These are phyloP conservation scores for Syzygium jambos DNA, from an alignment of 345 rosid genomes.

Conservation along the genomic window DNA sequence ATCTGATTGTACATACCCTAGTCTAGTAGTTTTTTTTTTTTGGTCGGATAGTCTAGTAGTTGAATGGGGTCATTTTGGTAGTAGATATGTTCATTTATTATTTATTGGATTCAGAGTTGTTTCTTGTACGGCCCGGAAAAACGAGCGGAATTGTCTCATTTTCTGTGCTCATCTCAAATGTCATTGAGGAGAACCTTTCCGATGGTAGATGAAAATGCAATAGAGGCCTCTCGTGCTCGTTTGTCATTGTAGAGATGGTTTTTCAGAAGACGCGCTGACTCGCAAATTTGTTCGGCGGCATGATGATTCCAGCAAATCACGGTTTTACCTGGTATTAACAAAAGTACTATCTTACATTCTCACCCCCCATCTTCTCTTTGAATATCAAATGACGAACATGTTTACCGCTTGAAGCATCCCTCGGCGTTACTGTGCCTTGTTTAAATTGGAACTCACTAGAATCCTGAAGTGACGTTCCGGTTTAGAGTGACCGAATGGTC, in stretches of 20 bases:
- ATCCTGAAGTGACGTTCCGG: neutral
- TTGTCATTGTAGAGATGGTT: neutral
- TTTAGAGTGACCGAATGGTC: neutral
- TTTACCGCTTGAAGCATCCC: neutral
- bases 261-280: neutral
- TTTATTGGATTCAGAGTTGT: neutral
- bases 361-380: neutral
- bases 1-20: neutral
- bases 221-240: neutral
- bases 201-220: neutral
- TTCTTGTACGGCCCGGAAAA: neutral
- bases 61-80: neutral
- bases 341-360: neutral
- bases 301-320: neutral
- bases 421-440: neutral
- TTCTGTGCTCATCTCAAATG: neutral
- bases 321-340: no score
- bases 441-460: neutral
- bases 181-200: neutral
- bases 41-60: neutral
- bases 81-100: neutral
- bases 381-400: neutral
- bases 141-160: neutral
- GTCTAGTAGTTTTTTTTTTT: neutral
- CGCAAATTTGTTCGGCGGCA: neutral